Conservation (phyloP, 2,329 filamentous ascomycete species). For the Exophiala viscosa region DNA sequence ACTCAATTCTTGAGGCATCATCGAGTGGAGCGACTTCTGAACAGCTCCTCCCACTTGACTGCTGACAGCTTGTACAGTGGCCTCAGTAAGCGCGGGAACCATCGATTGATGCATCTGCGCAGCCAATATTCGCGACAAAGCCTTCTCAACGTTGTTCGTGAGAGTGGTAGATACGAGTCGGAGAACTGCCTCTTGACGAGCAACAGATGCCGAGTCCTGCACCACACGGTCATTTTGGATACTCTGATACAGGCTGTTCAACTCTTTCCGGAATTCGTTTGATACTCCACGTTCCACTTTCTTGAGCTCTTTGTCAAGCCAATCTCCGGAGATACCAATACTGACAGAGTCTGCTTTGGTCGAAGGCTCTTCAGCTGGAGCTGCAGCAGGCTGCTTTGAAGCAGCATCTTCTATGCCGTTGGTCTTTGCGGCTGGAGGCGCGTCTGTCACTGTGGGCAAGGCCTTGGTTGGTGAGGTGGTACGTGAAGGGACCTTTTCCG, state of each 20-base stretch:
- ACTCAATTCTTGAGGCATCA: conserved; percentile 70
- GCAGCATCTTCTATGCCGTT: conserved; percentile 1
- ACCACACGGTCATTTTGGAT: conserved; percentile 67
- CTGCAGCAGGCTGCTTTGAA: background rate
- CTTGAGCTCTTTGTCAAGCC: conserved; percentile 59
- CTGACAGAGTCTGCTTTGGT: conserved; percentile 30
- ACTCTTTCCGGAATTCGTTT: conserved; percentile 50
- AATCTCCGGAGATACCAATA: conserved; percentile 50
- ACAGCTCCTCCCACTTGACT: conserved; percentile 69
- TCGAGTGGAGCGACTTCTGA: conserved; percentile 60
- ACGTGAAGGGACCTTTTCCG: conserved; percentile 9
- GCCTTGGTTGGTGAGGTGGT: conserved; percentile 12
- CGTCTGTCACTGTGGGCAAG: background rate
- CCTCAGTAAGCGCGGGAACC: conserved; percentile 67
- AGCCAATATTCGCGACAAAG: conserved; percentile 71
- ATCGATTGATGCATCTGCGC: conserved; percentile 71
- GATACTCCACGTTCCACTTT: conserved; percentile 46
- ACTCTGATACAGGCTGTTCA: conserved; percentile 56
- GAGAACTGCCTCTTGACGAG: conserved; percentile 67
- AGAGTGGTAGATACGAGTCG: conserved; percentile 65
- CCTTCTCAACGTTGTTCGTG: conserved; percentile 69
- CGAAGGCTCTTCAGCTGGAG: conserved; percentile 2
- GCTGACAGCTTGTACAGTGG: conserved; percentile 65
- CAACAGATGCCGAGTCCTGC: conserved; percentile 58
- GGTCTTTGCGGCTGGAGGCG: background rate